A percentile compares a stretch with the other conserved stretches of the same genome.
Evolutionary conservation across 163 green algal genomes (phyloP).

Genomic region (Trebouxia gelatinosa): DNA sequence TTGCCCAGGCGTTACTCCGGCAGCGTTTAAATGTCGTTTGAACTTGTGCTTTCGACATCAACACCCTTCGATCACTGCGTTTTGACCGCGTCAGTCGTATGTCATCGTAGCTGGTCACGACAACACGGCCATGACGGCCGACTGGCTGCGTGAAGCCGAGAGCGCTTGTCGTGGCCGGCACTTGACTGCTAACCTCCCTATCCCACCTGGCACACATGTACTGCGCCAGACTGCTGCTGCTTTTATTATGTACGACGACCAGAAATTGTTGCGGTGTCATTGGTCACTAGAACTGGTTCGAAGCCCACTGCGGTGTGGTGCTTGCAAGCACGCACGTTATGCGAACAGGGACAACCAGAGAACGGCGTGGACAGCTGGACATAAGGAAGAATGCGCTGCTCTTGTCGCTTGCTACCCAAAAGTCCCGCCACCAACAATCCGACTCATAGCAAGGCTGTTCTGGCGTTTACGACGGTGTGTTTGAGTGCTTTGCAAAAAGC

Average conservation of each 20-base stretch:
- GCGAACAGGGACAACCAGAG: not conserved
- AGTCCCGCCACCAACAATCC: not conserved
- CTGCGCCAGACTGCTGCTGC: not conserved
- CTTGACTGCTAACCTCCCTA: not conserved
- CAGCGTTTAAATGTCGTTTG: not conserved
- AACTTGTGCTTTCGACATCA: not conserved
- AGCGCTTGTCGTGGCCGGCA: not conserved
- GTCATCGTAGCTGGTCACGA: not conserved
- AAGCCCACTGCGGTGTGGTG: not conserved
- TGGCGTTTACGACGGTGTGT: not conserved
- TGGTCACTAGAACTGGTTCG: not conserved
- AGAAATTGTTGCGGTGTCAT: not conserved
- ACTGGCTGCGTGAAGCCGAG: not conserved
- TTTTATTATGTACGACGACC: not conserved
- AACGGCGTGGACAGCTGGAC: not conserved
- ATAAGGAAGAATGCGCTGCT: not conserved
- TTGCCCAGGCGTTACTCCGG: no score
- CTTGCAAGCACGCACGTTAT: constrained; percentile 7
- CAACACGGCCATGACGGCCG: not conserved
- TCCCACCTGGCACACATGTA: not conserved
- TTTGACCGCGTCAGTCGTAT: not conserved
- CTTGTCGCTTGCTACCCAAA: not conserved
- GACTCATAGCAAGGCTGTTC: not conserved
- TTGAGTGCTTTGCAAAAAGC: not conserved
- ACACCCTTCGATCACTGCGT: not conserved